Percentiles rank a stretch among this genome's conserved stretches.
Conservation (phyloP, 2,329 filamentous ascomycete genomes). For the Pseudogymnoascus sp. region DNA sequence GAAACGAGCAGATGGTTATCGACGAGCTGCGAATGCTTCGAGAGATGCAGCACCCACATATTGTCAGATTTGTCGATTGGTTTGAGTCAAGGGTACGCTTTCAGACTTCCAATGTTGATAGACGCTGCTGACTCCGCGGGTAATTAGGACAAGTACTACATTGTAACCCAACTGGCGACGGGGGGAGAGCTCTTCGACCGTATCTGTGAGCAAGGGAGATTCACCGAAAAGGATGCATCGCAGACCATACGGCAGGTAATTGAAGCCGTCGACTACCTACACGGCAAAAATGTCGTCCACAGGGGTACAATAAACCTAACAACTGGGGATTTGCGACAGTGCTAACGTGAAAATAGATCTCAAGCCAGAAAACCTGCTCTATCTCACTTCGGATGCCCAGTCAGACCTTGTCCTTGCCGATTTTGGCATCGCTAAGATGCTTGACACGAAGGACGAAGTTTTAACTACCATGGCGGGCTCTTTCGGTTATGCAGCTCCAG, state of each 20-base stretch:
- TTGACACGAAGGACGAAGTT: constrained; percentile 82
- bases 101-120: neutral
- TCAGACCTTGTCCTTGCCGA: constrained; percentile 91
- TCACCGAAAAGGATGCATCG: constrained; percentile 89
- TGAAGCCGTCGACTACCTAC: constrained; percentile 86
- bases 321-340: neutral
- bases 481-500: constrained; percentile 93
- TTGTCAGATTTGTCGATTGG: constrained; percentile 97
- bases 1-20: constrained; percentile 97
- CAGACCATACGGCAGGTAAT: constrained; percentile 93
- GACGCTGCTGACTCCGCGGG: neutral
- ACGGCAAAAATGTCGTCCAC: constrained; percentile 91
- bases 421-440: constrained; percentile 97
- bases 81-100: constrained; percentile 83
- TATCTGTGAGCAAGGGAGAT: constrained; percentile 95
- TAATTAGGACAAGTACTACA: constrained; percentile 93
- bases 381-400: constrained; percentile 66
- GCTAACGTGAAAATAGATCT: constrained; percentile 53
- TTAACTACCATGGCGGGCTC: constrained; percentile 98
- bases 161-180: constrained; percentile 91
- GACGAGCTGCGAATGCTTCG: constrained; percentile 94
- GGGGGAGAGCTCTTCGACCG: constrained; percentile 96
- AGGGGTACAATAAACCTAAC: constrained; percentile 50
- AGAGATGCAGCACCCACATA: constrained; percentile 83
- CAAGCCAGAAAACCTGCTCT: constrained; percentile 95